Percentiles rank a stretch among this genome's conserved stretches.
Evolutionary conservation across 2,329 filamentous ascomycete species (phyloP).

Genomic region (Rutstroemia sp.): DNA sequence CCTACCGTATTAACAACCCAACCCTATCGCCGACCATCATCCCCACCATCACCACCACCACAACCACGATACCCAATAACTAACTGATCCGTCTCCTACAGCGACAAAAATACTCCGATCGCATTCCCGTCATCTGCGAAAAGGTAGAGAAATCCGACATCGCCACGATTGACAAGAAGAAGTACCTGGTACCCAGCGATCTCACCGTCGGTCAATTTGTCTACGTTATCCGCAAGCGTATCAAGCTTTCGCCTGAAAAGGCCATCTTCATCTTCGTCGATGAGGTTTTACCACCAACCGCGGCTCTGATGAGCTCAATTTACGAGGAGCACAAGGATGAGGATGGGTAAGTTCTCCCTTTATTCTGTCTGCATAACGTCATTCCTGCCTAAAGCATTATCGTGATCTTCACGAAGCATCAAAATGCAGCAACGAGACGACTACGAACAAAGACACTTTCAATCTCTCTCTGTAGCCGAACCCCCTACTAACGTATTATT

Average conservation of each 20-base stretch:
- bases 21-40: neutral
- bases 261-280: conserved; percentile 99
- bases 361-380: conserved; percentile 8
- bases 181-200: conserved; percentile 96
- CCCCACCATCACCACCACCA: neutral
- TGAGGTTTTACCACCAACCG: conserved; percentile 92
- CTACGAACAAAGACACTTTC: neutral
- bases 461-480: neutral
- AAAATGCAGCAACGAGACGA: neutral
- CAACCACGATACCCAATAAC: neutral
- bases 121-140: conserved; percentile 98
- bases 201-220: conserved; percentile 99
- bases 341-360: conserved; percentile 44
- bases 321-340: conserved; percentile 97
- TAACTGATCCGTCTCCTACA: conserved; percentile 8
- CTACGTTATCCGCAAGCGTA: conserved; percentile 99
- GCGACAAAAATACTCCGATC: conserved; percentile 96
- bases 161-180: conserved; percentile 99
- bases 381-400: conserved; percentile 6
- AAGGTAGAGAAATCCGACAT: conserved; percentile 99
- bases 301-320: conserved; percentile 97
- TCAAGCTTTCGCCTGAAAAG: conserved; percentile 99
- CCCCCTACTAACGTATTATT: neutral
- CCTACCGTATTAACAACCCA: conserved; percentile 1
- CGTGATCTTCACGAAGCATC: neutral